phyloP scores from a whole-genome alignment of 371 early-diverging fungal genomes.

The Blyttiomyces sp. region DNA sequence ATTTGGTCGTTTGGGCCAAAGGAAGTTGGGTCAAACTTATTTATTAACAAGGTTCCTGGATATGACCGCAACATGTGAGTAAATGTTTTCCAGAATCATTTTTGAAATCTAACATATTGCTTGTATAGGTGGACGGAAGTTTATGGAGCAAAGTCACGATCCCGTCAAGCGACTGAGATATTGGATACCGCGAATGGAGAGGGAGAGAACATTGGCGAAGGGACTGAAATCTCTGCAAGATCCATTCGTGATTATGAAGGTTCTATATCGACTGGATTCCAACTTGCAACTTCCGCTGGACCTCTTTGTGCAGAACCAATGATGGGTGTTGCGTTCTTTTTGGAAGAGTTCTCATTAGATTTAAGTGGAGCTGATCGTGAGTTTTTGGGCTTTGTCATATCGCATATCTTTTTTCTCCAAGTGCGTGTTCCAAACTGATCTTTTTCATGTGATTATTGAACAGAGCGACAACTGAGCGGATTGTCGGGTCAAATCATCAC shows the following conservation, averaged over 20 bases:
- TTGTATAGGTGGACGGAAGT: slow-evolving; percentile 5
- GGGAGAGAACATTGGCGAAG: background rate
- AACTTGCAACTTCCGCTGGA: slow-evolving; percentile 83
- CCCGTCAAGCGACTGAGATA: no score
- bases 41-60: slow-evolving; percentile 61
- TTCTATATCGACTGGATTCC: slow-evolving; percentile 86
- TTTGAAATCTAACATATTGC: no score
- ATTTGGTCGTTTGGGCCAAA: slow-evolving; percentile 58
- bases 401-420: background rate
- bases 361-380: slow-evolving; percentile 22
- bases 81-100: no score
- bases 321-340: slow-evolving; percentile 80
- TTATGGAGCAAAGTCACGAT: no score
- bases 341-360: slow-evolving; percentile 64
- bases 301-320: slow-evolving; percentile 95
- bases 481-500: slow-evolving; percentile 83
- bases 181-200: background rate
- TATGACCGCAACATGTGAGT: background rate
- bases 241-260: slow-evolving; percentile 25
- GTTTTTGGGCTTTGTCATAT: no score
- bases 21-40: slow-evolving; percentile 83
- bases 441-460: background rate
- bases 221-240: background rate
- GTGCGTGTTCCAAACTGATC: background rate
- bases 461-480: no score